A percentile compares a stretch with the other conserved stretches of the same genome.
These are phyloP conservation scores for Neofusicoccum ribis DNA, from an alignment of 2,329 filamentous ascomycete genomes.

Conservation along the genomic window DNA sequence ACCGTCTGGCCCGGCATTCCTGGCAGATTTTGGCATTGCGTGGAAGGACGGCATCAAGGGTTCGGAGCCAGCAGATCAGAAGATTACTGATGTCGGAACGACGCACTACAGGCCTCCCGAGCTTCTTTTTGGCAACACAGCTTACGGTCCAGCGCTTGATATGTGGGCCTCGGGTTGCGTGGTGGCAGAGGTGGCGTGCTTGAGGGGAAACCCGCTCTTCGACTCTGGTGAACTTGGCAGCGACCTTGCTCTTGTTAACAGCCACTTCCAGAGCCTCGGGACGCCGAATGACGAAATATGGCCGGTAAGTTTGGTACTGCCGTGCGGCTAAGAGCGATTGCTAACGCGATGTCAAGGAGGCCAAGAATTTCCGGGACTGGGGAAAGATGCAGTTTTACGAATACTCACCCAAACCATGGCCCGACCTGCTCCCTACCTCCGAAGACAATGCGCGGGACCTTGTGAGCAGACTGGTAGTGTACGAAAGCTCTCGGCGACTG, in stretches of 20 bases:
- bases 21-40: constrained; percentile 90
- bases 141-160: constrained; percentile 73
- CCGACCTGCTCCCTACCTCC: constrained; percentile 64
- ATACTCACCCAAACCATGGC: constrained; percentile 70
- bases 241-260: constrained; percentile 85
- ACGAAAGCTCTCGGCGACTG: constrained; percentile 67
- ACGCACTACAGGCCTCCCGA: constrained; percentile 90
- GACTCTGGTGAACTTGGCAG: constrained; percentile 88
- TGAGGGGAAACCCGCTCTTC: constrained; percentile 66
- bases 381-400: constrained; percentile 78
- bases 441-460: constrained; percentile 63
- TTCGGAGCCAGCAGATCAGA: constrained; percentile 65
- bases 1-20: constrained; percentile 67
- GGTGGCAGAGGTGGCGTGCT: constrained; percentile 70
- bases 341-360: constrained; percentile 51
- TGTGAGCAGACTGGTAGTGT: constrained; percentile 68
- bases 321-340: neutral
- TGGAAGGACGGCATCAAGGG: constrained; percentile 65
- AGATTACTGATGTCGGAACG: constrained; percentile 92
- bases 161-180: constrained; percentile 88
- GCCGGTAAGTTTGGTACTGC: constrained; percentile 62
- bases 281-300: constrained; percentile 78
- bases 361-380: constrained; percentile 75
- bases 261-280: constrained; percentile 88
- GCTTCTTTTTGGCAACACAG: constrained; percentile 77